Evolutionary conservation across 202 grass and related monocot species (phyloP), one percentile per base, ranked within the genome.

Genomic region (Tripidium arundinaceum): DNA sequence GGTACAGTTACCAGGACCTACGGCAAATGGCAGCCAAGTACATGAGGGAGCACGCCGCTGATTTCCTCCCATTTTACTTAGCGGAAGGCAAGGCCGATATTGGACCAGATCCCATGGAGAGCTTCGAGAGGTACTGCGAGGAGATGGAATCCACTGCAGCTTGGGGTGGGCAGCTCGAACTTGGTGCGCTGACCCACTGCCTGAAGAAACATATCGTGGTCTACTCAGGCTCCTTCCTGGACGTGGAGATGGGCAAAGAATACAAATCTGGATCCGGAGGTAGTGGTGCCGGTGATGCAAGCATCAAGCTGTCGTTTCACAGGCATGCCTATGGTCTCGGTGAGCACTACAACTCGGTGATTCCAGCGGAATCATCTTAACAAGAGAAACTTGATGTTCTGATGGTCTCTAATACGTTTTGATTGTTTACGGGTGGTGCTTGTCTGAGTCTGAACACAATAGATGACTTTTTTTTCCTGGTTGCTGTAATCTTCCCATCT

Each of bases 181-280:
- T 98, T 1, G 88, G 92, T 36, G 94, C 94, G 11, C 89, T 98
- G 25, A 89, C 79, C 16, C 94, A 98, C 82, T 91, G 90, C 72
- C 85, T 98, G 4, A 92, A 87, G 83, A 98, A 92, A 75, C 94
- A 93, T 67, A 91, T 98, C 16, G 70, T 98, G 29, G 85, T 98
- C 68, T 98, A 94, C 87, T 93, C 94, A 0, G 92, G 92, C 70
- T 94, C 84, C 74, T 93, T 98, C 70, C 92, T 92, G 2, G 91
- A 98, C 13, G 95, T 98, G 50, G 95, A 98, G 36, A 98, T 94
- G 95, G 95, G 95, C 36, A 87, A 94, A 83, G 92, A 98, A 72
- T 94, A 98, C 73, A 92, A 88, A 47, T 62, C 58, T 66, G 86
- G 83, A 72, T 68, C 45, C 12, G 88, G 85, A 72, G 81, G 40